Evolutionary conservation across 139 green algal genomes (phyloP), one percentile per base, ranked within the genome.

Genomic region (Chlamydomonas urium): DNA sequence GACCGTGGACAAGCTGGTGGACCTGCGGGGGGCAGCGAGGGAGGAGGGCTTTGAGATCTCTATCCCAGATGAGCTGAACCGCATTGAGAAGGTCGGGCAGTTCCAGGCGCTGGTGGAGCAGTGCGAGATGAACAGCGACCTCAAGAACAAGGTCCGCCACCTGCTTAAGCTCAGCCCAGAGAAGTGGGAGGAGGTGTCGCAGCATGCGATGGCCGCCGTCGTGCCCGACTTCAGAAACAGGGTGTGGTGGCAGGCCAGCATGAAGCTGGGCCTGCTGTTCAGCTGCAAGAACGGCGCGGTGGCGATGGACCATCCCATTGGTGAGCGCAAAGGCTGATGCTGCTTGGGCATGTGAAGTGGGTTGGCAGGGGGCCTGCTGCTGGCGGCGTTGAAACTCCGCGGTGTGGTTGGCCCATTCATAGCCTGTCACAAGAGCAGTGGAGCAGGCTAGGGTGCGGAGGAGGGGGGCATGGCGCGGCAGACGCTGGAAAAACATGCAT

Each of bases 61-160:
- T 26, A 23, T 71, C 4, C 63, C 63, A 33, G 37, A 71, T 71
- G 38, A 71, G 42, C 38, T 61, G 36, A 53, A 70, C 23, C 35
- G 63, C 4, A 56, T 70, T 19, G 73, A 79, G 2, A 79, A 79
- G 58, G 73, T 89, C 47, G 83, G 83, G 2, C 79, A 86, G 79
- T 89, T 89, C 77, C 61, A 74, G 47, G 34, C 80, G 75, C 78
- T 89, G 61, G 75, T 89, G 75, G 75, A 86, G 70, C 75, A 91
- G 65, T 77, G 79, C 23, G 89, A 93, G 74, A 53, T 79, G 47
- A 83, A 81, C n/a, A 76, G 47, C 3, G 88, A 90, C 66, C 83
- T 93, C 38, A 85, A 90, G 60, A 83, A 84, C 76, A 93, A 92
- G 78, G 50, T 85, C 28, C 83, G 79, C 19, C 77, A 86, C 70